Percentiles rank a stretch among this genome's conserved stretches.
Evolutionary conservation across 2,329 filamentous ascomycete genomes (phyloP).

Genomic region (Teratosphaeriaceae sp.): DNA sequence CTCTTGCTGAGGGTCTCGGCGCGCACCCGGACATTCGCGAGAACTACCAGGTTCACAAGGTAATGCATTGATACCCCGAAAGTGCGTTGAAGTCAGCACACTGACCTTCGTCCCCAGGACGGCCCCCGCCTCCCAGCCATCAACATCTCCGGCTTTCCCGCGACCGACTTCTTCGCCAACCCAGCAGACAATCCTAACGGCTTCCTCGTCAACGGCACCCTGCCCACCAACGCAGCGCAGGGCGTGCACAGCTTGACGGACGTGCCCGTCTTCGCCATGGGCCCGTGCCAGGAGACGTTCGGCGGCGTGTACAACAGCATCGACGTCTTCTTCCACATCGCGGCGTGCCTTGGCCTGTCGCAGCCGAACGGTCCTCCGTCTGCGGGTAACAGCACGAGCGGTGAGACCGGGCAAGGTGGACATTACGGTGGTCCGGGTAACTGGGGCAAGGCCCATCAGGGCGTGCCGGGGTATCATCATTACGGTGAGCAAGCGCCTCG

Average conservation of each 20-base stretch:
- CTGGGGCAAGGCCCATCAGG: conserved; percentile 11
- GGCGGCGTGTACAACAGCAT: conserved; percentile 63
- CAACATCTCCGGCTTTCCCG: conserved; percentile 42
- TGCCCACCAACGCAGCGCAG: conserved; percentile 54
- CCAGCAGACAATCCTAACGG: conserved; percentile 59
- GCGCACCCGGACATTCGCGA: conserved; percentile 71
- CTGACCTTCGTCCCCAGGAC: conserved; percentile 46
- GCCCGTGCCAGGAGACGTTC: conserved; percentile 72
- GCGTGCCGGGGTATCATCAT: conserved; percentile 11
- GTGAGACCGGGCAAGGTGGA: conserved; percentile 9
- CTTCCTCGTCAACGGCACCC: conserved; percentile 68
- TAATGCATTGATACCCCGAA: not conserved
- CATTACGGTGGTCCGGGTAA: conserved; percentile 15
- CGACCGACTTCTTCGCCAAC: conserved; percentile 59
- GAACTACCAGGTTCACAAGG: conserved; percentile 50
- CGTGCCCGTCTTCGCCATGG: conserved; percentile 70
- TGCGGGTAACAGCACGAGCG: conserved; percentile 3
- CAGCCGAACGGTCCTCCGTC: conserved; percentile 7
- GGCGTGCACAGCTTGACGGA: conserved; percentile 74
- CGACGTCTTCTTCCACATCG: conserved; percentile 70
- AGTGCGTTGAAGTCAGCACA: not conserved
- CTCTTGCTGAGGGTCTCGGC: conserved; percentile 64
- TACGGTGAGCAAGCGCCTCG: conserved; percentile 15
- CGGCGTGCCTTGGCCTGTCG: conserved; percentile 56
- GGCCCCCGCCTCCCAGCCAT: conserved; percentile 58